phyloP scores from a whole-genome alignment of 1,284 basidiomycete species.

The Ganoderma lucidum region DNA sequence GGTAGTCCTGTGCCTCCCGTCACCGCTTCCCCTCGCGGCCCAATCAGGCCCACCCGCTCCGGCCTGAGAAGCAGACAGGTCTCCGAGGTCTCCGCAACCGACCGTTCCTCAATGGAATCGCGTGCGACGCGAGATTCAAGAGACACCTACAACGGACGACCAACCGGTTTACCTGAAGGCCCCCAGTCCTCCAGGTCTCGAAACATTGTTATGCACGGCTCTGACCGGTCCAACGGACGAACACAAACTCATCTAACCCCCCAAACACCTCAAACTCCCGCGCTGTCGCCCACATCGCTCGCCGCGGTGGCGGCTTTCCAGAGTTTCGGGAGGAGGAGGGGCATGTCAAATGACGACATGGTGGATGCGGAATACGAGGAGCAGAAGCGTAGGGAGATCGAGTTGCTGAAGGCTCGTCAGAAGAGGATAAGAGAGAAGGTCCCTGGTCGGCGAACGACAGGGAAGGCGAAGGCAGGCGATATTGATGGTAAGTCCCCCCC shows the following conservation, averaged over 20 bases:
- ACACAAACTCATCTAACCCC: slow-evolving; percentile 19
- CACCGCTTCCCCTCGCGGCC: slow-evolving; percentile 37
- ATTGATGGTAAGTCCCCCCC: slow-evolving; percentile 69
- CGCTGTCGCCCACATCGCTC: slow-evolving; percentile 54
- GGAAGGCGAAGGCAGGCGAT: slow-evolving; percentile 69
- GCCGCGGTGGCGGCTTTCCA: slow-evolving; percentile 73
- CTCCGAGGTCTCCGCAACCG: slow-evolving; percentile 43
- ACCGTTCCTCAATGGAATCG: slow-evolving; percentile 39
- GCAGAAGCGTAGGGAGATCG: slow-evolving; percentile 64
- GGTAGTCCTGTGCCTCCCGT: slow-evolving; percentile 36
- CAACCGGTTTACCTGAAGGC: slow-evolving; percentile 32
- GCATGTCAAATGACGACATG: slow-evolving; percentile 57
- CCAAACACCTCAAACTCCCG: slow-evolving; percentile 32
- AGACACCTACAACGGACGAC: slow-evolving; percentile 38
- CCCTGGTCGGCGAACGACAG: slow-evolving; percentile 60
- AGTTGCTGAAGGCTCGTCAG: slow-evolving; percentile 66
- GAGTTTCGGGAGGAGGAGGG: slow-evolving; percentile 64
- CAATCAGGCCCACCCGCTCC: slow-evolving; percentile 45
- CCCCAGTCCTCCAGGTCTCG: slow-evolving; percentile 31
- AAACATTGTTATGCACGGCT: slow-evolving; percentile 33
- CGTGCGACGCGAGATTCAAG: slow-evolving; percentile 38
- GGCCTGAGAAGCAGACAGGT: slow-evolving; percentile 43
- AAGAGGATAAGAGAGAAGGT: slow-evolving; percentile 71
- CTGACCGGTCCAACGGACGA: slow-evolving; percentile 28
- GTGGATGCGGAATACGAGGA: slow-evolving; percentile 51